Percentiles rank a stretch among this genome's conserved stretches.
Conservation (phyloP, 495 filamentous ascomycete species). For the Cenococcum geophilum region DNA sequence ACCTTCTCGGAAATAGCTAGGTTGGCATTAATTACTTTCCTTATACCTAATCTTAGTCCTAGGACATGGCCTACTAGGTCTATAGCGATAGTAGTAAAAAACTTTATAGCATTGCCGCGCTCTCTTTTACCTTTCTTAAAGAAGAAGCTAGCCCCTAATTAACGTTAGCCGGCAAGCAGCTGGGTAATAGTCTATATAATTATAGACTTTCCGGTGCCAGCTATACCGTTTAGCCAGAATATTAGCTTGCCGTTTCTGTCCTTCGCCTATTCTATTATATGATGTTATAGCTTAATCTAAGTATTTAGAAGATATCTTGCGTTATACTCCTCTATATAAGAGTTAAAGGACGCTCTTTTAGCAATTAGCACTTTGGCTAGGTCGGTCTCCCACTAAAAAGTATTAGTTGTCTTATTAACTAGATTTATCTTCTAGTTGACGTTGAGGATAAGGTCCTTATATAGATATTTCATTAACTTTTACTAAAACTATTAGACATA, state of each 20-base stretch:
- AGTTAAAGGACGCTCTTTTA: slow-evolving; percentile 22
- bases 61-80: slow-evolving; percentile 9
- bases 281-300: slow-evolving; percentile 22
- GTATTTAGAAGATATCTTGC: slow-evolving; percentile 22
- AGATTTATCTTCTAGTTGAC: slow-evolving; percentile 10
- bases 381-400: too few species aligned
- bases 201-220: too few species aligned
- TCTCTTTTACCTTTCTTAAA: too few species aligned
- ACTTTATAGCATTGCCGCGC: slow-evolving; percentile 20
- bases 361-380: slow-evolving; percentile 9
- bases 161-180: slow-evolving; percentile 8
- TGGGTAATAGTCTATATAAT: slow-evolving; percentile 22
- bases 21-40: too few species aligned
- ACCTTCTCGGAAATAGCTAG: too few species aligned
- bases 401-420: too few species aligned
- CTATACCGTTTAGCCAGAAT: too few species aligned
- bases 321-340: slow-evolving; percentile 16
- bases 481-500: background rate
- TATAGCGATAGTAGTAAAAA: slow-evolving; percentile 26
- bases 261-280: too few species aligned
- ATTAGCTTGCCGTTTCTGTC: too few species aligned
- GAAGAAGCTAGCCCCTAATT: slow-evolving; percentile 29
- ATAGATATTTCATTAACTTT: background rate
- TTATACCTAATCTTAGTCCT: slow-evolving; percentile 5
- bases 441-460: slow-evolving; percentile 1